These are phyloP conservation scores for Notholithocarpus densiflorus DNA, from an alignment of 306 rosid species.

Conservation along the genomic window DNA sequence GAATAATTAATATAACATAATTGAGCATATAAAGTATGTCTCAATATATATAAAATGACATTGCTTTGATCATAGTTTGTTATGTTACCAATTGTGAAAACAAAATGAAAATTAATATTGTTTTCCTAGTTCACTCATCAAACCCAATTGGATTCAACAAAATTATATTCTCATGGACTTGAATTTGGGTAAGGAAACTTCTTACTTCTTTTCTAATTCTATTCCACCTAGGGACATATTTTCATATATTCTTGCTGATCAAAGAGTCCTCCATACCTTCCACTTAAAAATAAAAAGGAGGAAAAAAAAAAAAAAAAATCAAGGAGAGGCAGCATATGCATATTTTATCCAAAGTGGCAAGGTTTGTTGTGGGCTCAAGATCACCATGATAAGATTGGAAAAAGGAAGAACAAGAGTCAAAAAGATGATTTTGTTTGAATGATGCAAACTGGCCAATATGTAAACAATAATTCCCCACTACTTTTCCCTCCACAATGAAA, in stretches of 20 bases:
- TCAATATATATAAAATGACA: too few species aligned
- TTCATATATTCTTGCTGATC: not conserved
- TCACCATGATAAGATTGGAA: not conserved
- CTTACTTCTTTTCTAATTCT: not conserved
- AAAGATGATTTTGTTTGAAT: constrained; percentile 17
- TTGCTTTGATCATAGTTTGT: too few species aligned
- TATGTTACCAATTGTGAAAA: too few species aligned
- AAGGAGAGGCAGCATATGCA: too few species aligned
- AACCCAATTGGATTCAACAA: too few species aligned
- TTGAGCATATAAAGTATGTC: too few species aligned
- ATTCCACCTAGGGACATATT: not conserved
- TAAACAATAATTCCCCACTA: constrained; percentile 13
- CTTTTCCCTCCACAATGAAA: constrained; percentile 6
- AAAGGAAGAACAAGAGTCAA: not conserved
- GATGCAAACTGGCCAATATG: not conserved
- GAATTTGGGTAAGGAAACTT: not conserved
- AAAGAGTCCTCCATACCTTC: not conserved
- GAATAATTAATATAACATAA: too few species aligned
- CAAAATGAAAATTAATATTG: too few species aligned
- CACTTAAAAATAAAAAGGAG: not conserved
- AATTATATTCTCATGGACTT: not conserved
- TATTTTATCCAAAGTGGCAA: not conserved
- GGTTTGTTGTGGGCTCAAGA: not conserved
- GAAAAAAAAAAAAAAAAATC: too few species aligned
- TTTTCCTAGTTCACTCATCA: too few species aligned